Evolutionary conservation across 768 basidiomycete genomes (phyloP), one percentile per base, ranked within the genome.

Genomic region (Lactarius indigo): DNA sequence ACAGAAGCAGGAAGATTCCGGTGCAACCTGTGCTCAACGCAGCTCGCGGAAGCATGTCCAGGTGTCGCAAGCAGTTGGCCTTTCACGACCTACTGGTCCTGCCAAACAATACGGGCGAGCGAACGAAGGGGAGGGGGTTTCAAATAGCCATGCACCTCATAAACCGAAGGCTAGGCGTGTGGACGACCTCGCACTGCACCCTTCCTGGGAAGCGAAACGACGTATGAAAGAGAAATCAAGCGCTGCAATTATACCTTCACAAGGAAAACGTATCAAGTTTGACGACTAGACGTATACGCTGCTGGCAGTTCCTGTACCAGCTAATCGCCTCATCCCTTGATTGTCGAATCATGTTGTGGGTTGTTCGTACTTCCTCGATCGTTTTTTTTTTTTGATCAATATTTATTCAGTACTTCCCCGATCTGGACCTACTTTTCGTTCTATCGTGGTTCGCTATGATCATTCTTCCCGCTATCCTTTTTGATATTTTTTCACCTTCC

Each of bases 181-280:
- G 33, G 72, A 75, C 44, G 77, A 77, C 23, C 81, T 74, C 74
- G 81, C 85, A 35, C 70, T 97, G 63, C 97, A 99, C 77, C 96
- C 97, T 2, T 96, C 94, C 17, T 99, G 97, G 96, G 92, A 92
- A 76, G 97, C 97, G 7, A 98, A 96, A 79, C 84, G 83, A 76
- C 88, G 86, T 75, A 76, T 88, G 66, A 93, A 90, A 77, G 86
- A 89, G 78, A 87, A 84, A 77, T 80, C 85, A 70, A 84, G 81
- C 70, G 80, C 79, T n/a, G 79, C 79, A 8, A 88, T 90, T 42
- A 76, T 87, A 12, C 84, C 87, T 52, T 81, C 87, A 56, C 87
- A 88, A 76, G 92, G 94, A 30, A 95, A 87, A 75, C 97, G 97
- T 80, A 96, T 97, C 65, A 85, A 84, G 62, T 92, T 83, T 69